Percentiles rank a stretch among this genome's conserved stretches.
Conservation (phyloP, 148 eudicot species). For the Amaranthus hypochondriacus region DNA sequence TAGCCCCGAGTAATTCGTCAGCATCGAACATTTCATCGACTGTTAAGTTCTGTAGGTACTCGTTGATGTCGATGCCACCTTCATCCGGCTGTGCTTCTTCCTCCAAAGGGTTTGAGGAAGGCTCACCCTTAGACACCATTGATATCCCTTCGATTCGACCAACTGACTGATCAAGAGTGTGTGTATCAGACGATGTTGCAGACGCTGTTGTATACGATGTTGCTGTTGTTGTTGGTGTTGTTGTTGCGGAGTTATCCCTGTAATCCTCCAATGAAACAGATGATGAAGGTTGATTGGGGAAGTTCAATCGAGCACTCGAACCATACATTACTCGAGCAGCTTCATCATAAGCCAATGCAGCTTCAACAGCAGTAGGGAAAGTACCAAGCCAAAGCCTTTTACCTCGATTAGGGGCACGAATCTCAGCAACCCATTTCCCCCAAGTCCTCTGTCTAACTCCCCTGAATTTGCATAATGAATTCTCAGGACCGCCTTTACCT, state of each 20-base stretch:
- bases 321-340: slow-evolving; percentile 88
- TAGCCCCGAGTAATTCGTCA: slow-evolving; percentile 43
- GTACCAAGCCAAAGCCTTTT: slow-evolving; percentile 88
- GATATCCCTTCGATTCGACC: slow-evolving; percentile 16
- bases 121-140: not conserved
- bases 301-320: slow-evolving; percentile 64
- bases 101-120: slow-evolving; percentile 20
- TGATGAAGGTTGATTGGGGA: slow-evolving; percentile 29
- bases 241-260: slow-evolving; percentile 14
- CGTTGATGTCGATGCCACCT: slow-evolving; percentile 16
- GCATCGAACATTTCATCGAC: slow-evolving; percentile 52
- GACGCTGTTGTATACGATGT: slow-evolving; percentile 24
- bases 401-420: slow-evolving; percentile 72
- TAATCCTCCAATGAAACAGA: slow-evolving; percentile 15
- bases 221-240: slow-evolving; percentile 10
- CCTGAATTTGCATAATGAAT: slow-evolving; percentile 46
- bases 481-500: slow-evolving; percentile 93
- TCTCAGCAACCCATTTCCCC: slow-evolving; percentile 98
- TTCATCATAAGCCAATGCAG: slow-evolving; percentile 87
- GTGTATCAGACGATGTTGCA: slow-evolving; percentile 22
- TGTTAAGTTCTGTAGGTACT: slow-evolving; percentile 13
- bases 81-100: slow-evolving; percentile 25
- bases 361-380: slow-evolving; percentile 62
- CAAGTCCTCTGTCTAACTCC: slow-evolving; percentile 90
- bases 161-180: slow-evolving; percentile 32